A percentile compares a stretch with the other conserved stretches of the same genome.
phyloP scores from a whole-genome alignment of 179 eudicot species.

The Sideroxylon spinosum region DNA sequence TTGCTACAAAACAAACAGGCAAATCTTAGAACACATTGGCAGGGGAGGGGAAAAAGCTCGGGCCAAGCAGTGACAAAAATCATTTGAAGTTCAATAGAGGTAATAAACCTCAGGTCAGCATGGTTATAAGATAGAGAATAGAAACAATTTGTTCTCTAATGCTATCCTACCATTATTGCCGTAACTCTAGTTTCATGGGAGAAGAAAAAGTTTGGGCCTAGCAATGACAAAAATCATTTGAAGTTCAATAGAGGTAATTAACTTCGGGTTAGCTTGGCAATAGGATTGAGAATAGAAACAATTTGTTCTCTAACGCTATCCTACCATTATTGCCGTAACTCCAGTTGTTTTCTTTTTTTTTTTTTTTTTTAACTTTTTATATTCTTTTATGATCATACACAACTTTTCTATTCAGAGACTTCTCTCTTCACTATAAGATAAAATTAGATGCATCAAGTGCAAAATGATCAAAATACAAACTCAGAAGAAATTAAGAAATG shows the following conservation, averaged over 20 bases:
- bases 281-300: not conserved
- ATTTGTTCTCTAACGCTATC: not conserved
- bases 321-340: not conserved
- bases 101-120: not conserved
- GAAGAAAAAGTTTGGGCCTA: too few species aligned
- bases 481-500: not conserved
- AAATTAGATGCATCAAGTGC: not conserved
- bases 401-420: not conserved
- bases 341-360: too few species aligned
- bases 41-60: not conserved
- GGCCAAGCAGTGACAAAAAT: not conserved
- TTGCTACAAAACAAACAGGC: not conserved
- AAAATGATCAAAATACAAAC: not conserved
- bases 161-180: not conserved
- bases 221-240: not conserved
- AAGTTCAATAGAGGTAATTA: not conserved
- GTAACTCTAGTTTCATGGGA: too few species aligned
- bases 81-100: not conserved
- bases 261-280: not conserved
- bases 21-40: not conserved
- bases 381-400: not conserved
- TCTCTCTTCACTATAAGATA: not conserved
- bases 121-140: not conserved
- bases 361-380: not conserved
- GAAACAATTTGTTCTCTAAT: slow-evolving; percentile 1